A percentile compares a stretch with the other conserved stretches of the same genome.
These are phyloP conservation scores for Peronospora destructor DNA, from an alignment of 352 stramenopile species.

Conservation along the genomic window DNA sequence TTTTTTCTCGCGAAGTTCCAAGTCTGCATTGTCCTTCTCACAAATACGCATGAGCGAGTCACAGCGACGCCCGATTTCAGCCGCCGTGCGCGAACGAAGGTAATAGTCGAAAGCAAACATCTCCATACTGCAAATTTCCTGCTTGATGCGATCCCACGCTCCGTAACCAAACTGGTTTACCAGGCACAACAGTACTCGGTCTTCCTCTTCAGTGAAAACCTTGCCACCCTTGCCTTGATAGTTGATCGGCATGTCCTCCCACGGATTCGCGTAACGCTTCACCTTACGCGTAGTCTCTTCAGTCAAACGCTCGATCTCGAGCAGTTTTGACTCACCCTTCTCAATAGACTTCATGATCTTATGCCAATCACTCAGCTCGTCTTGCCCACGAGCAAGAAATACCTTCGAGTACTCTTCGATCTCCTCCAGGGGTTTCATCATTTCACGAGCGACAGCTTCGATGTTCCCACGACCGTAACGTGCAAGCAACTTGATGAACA, in stretches of 20 bases:
- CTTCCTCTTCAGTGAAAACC: conserved; percentile 95
- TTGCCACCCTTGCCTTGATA: conserved; percentile 89
- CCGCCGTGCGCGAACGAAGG: conserved; percentile 93
- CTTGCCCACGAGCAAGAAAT: conserved; percentile 62
- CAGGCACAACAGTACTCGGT: conserved; percentile 95
- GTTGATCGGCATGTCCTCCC: conserved; percentile 84
- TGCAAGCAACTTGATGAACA: conserved; percentile 80
- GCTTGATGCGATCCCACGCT: conserved; percentile 94
- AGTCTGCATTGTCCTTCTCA: conserved; percentile 88
- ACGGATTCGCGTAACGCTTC: conserved; percentile 70
- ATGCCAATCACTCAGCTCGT: conserved; percentile 72
- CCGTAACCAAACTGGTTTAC: conserved; percentile 97
- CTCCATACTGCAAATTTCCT: conserved; percentile 89
- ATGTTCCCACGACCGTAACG: conserved; percentile 73
- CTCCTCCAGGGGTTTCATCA: conserved; percentile 77
- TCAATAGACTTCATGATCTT: conserved; percentile 86
- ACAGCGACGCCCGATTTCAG: conserved; percentile 93
- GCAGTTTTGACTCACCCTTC: conserved; percentile 81
- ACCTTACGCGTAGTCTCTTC: conserved; percentile 73
- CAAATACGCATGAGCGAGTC: conserved; percentile 93
- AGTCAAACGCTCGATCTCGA: conserved; percentile 80
- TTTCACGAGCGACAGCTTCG: conserved; percentile 71
- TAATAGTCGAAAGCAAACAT: conserved; percentile 98
- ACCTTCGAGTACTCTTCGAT: conserved; percentile 57
- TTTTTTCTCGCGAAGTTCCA: conserved; percentile 73